A percentile compares a stretch with the other conserved stretches of the same genome.
Evolutionary conservation across 2,329 filamentous ascomycete genomes (phyloP).

Genomic region (Monilinia fructigena): DNA sequence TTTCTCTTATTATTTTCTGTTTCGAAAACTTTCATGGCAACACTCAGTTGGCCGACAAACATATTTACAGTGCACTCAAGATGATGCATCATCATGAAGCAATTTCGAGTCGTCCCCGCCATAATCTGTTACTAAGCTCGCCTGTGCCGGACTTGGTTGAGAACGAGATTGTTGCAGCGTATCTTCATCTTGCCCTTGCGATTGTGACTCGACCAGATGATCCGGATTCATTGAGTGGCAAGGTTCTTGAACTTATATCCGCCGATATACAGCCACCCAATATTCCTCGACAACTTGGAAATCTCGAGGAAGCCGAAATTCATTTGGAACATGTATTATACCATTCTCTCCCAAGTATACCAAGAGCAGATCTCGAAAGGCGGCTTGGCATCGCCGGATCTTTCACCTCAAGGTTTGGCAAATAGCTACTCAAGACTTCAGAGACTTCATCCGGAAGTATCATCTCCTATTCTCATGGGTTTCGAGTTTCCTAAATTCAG

Average conservation of each 20-base stretch:
- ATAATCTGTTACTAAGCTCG: constrained; percentile 7
- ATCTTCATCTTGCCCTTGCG: constrained; percentile 29
- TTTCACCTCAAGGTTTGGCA: constrained; percentile 23
- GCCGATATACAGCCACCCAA: constrained; percentile 1
- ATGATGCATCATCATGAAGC: constrained; percentile 27
- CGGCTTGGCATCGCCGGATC: constrained; percentile 22
- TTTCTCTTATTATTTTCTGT: constrained; percentile 31
- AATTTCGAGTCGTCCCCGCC: constrained; percentile 15
- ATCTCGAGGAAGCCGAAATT: constrained; percentile 18
- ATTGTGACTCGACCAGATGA: constrained; percentile 21
- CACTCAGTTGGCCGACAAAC: constrained; percentile 25
- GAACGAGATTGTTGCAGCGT: constrained; percentile 29
- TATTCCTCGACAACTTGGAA: constrained; percentile 10
- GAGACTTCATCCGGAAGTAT: constrained; percentile 20
- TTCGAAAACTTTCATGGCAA: constrained; percentile 33
- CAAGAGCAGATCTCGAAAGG: constrained; percentile 19
- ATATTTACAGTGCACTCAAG: constrained; percentile 27
- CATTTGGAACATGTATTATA: constrained; percentile 21
- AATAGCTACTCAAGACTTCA: constrained; percentile 21
- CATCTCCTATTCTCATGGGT: constrained; percentile 19
- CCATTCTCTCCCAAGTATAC: constrained; percentile 19
- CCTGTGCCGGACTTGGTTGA: constrained; percentile 27
- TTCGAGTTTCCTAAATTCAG: constrained; percentile 23
- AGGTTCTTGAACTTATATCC: constrained; percentile 27
- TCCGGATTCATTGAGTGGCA: constrained; percentile 16